Percentiles rank a stretch among this genome's conserved stretches.
Evolutionary conservation across 2,329 filamentous ascomycete species (phyloP).

Genomic region (Cercospora brassicicola): DNA sequence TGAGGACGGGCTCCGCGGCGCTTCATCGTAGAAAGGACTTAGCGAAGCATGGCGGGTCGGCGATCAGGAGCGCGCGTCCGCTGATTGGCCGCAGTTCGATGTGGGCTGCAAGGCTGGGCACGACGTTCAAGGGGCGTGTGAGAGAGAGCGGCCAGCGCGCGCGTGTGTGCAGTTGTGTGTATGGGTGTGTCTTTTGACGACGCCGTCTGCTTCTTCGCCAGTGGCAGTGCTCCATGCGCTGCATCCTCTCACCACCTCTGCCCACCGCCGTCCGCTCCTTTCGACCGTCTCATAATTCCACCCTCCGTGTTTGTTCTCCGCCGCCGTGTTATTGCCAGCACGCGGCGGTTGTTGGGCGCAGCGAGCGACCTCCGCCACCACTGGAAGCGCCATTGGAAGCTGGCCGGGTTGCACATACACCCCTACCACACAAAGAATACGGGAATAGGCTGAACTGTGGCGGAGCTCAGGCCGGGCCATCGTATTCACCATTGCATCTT

Average conservation of each 20-base stretch:
- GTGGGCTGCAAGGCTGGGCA: background rate
- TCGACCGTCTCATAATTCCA: background rate
- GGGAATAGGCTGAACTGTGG: background rate
- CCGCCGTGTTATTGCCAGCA: background rate
- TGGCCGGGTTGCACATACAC: background rate
- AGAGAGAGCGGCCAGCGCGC: background rate
- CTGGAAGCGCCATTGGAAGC: conserved; percentile 2
- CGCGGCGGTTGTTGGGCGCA: background rate
- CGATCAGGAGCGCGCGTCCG: background rate
- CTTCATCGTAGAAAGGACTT: conserved; percentile 6
- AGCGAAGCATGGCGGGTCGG: background rate
- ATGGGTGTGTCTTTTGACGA: background rate
- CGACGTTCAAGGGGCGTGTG: background rate
- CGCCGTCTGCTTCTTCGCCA: background rate
- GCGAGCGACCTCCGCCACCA: conserved; percentile 5
- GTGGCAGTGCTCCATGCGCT: background rate
- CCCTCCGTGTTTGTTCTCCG: background rate
- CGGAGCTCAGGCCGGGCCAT: background rate
- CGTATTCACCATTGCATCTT: background rate
- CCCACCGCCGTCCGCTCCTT: background rate
- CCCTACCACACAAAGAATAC: conserved; percentile 6
- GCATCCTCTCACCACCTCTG: background rate
- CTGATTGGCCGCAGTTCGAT: background rate
- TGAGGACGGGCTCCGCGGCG: background rate
- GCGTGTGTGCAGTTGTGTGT: background rate